Conservation (phyloP, 2,329 filamentous ascomycete genomes). For the Cladorrhinum sp. region DNA sequence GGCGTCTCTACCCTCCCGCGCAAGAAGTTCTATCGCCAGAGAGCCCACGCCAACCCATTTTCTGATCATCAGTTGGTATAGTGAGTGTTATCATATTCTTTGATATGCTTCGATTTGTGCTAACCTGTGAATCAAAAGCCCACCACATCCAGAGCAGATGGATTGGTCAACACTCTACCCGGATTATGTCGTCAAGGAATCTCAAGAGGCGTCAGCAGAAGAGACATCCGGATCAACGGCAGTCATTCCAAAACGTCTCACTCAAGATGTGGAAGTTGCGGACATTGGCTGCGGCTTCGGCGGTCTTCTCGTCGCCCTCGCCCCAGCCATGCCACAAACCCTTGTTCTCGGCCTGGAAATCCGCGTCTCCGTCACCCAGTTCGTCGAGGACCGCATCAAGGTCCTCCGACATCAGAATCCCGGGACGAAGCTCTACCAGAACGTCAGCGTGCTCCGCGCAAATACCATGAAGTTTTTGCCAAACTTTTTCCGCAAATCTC, state of each 20-base stretch:
- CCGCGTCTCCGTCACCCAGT: conserved; percentile 83
- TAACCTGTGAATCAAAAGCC: conserved; percentile 50
- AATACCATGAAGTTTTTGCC: conserved; percentile 99
- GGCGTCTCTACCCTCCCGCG: conserved; percentile 66
- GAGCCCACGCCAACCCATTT: conserved; percentile 97
- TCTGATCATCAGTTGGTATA: conserved; percentile 89
- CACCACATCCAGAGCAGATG: conserved; percentile 76
- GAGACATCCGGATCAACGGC: conserved; percentile 10
- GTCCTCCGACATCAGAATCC: conserved; percentile 69
- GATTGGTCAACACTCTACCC: conserved; percentile 88
- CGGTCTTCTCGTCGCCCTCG: conserved; percentile 80
- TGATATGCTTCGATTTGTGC: neutral
- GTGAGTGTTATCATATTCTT: conserved; percentile 35
- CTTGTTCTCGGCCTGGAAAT: conserved; percentile 88
- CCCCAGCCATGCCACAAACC: conserved; percentile 75
- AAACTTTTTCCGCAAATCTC: conserved; percentile 82
- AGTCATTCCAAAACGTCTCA: conserved; percentile 39
- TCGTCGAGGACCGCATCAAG: conserved; percentile 81
- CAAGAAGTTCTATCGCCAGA: conserved; percentile 95
- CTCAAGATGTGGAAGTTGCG: conserved; percentile 79
- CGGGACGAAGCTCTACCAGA: conserved; percentile 64
- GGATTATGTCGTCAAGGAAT: conserved; percentile 54
- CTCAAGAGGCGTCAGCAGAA: conserved; percentile 26
- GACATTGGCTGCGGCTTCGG: conserved; percentile 98
- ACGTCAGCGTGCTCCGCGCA: conserved; percentile 81